Conservation (phyloP, 2,329 filamentous ascomycete genomes). For the Fusarium tjaetaba region DNA sequence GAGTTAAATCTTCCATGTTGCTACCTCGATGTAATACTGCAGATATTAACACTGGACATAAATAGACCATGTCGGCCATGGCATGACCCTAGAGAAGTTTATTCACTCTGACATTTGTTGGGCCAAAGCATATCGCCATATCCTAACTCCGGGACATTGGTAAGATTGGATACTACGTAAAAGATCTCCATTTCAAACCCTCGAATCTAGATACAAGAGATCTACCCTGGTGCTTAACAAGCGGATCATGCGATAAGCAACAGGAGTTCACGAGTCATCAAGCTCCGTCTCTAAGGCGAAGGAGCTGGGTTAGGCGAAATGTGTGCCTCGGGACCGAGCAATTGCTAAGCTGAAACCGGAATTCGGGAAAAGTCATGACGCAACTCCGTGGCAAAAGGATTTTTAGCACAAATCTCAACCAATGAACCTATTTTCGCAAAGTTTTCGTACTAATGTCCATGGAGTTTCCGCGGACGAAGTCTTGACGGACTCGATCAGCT, state of each 20-base stretch:
- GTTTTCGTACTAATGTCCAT: conserved; percentile 1
- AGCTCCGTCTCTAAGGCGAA: conserved; percentile 4
- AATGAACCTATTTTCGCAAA: not conserved
- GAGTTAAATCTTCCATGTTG: accelerated
- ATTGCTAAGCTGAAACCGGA: conserved; percentile 15
- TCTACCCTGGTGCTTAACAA: conserved; percentile 20
- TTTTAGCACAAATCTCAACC: not conserved
- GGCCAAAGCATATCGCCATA: not conserved
- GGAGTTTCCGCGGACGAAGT: conserved; percentile 2
- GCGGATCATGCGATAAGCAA: conserved; percentile 14
- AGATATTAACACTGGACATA: accelerated
- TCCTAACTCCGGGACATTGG: conserved; percentile 10
- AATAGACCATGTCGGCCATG: not conserved
- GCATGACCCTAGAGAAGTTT: not conserved
- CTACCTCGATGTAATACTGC: accelerated
- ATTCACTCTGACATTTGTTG: not conserved
- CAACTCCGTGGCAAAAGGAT: conserved; percentile 10
- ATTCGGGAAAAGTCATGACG: conserved; percentile 13
- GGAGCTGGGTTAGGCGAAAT: not conserved
- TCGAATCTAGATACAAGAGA: conserved; percentile 23
- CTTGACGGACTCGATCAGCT: not conserved
- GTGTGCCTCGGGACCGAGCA: not conserved
- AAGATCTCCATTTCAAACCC: not conserved
- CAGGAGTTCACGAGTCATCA: conserved; percentile 1
- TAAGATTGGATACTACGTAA: not conserved